Base-by-base conservation (phyloP, 2,329 filamentous ascomycete genomes). In the Colletotrichum plurivorum region DNA sequence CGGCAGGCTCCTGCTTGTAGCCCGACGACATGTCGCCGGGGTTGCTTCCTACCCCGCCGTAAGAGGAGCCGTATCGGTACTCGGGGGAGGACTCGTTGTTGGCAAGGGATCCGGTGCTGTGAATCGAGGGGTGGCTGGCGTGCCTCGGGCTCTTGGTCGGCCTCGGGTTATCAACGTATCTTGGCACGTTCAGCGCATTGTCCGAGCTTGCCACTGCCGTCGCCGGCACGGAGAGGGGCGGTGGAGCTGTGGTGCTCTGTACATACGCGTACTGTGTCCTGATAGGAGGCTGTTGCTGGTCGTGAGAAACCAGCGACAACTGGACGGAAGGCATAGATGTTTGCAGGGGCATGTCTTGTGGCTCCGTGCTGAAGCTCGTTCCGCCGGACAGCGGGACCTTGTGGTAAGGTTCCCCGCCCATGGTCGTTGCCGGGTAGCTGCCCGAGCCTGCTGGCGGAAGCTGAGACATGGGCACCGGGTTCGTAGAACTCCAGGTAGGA, bases 141-240 rank as follows among this genome's bases (percentile, higher is more conserved):
- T 88, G 85, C 2, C 88, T 84, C 0, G 88, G 86, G 72, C 86
- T 88, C 77, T 90, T 90, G 45, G 84, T 78, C 16, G 88, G 86
- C 22, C 88, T 83, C 6, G 85, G 82, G 71, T 85, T 87, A 74
- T 89, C 88, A 55, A 89, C 83, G 73, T 89, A 90, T 71, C 88
- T 83, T 12, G 88, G 87, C 53, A 89, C 84, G 73, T 81, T 87
- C 63, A 89, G 81, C 20, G 81, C 81, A 67, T 79, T 82, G 60
- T 87, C 85, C 2, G 82, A 76, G 56, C 75, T 65, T 8, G 70
- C 78, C 71, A 52, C 76, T 72, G 77, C 77, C 53, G 79, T 84
- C 46, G 78, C 78, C 18, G 83, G 76, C 15, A 83, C 77, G 5
- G 87, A 83, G 4, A 88, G 78, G 54, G 87, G 85, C 4, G 85